Evolutionary conservation across 164 flowering plant genomes (phyloP), one percentile per base, ranked within the genome.

Genomic region (Taxillus chinensis): DNA sequence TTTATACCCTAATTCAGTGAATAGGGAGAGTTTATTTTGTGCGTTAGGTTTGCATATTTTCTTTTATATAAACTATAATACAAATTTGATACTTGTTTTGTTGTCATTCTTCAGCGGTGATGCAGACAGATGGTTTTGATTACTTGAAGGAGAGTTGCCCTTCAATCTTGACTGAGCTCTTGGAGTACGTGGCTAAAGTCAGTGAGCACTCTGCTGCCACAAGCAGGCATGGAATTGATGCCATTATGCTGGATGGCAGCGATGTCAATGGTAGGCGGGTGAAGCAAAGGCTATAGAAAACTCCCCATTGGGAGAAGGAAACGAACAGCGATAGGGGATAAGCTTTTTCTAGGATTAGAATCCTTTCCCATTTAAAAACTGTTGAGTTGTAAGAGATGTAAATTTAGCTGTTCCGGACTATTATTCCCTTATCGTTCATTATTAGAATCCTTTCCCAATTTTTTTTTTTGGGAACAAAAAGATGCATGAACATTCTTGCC

Each of bases 91-190:
- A 27, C 27, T 27, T 27, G 27, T 27, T 27, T 27, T 27, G 27
- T 27, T 48, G 51, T 14, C 12, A 14, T 48, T 48, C 27, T 11
- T 48, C 51, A 48, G 51, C 51, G 9, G 51, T 8, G 13, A 79
- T 82, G 82, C 81, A 78, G 61, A 78, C 84, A 1, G 86, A 82
- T 37, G 86, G 82, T 0, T 82, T 74, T 63, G 82, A 77, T n/a
- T 80, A 80, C 69, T 61, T 80, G 67, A 74, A 76, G 55, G 69
- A 76, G 58, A 80, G 86, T 55, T 82, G 86, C 48, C 81, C 86
- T 0, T 57, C 69, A 39, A 74, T 80, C n/a, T 63, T 82, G 4
- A 73, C 77, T 12, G 86, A 82, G 60, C 68, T 82, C 6, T 69
- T 82, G 74, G 73, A 73, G n/a, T 71, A 71, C 56, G 81, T 80